Base-by-base conservation (phyloP, 192 early-diverging fungal species). In the Backusella circina region DNA sequence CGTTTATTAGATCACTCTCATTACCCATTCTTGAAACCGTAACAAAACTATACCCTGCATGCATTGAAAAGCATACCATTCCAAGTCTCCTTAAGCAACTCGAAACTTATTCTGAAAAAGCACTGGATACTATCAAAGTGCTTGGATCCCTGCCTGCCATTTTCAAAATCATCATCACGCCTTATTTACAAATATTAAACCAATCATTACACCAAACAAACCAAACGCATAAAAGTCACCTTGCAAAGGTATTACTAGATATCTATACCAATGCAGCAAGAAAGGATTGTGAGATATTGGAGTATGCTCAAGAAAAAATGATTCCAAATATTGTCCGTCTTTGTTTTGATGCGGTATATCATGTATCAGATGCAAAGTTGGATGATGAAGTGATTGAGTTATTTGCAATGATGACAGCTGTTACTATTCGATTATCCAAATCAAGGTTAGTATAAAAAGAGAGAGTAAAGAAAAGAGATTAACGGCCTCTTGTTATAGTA, bases 371-470 rank as follows among this genome's bases (percentile, higher is more conserved):
- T 33, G 26, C 23, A 12, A 28, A 39, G 0, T 30, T 78, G 21
- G 30, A 68, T 73, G 28, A 18, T 21, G 23, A 65, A 10, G 13
- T 78, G 8, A n/a, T 78, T 7, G 39, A 70, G 8, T 4, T 72
- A 18, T 47, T 81, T 0, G 39, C 79, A 4, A 31, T 66, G 57
- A 50, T 81, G 30, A 23, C 74, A 12, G 75, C 75, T 33, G 50
- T 44, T 10, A 77, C 73, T 30, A 39, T 74, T 28, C 33, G 72
- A 21, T 33, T 31, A 16, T 73, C 77, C 2, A 65, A 8, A 21
- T 23, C 71, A 70, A 41, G 36, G 77, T 78, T 61, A 28, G 54
- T 28, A 12, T 10, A 47, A n/a, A 47, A 6, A 47, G 16, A 5
- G 18, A n/a, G 18, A 47, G n/a, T 7, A 47, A 18, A 7, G 44